phyloP scores from a whole-genome alignment of 495 filamentous ascomycete species.

The Elasticomyces elasticus region DNA sequence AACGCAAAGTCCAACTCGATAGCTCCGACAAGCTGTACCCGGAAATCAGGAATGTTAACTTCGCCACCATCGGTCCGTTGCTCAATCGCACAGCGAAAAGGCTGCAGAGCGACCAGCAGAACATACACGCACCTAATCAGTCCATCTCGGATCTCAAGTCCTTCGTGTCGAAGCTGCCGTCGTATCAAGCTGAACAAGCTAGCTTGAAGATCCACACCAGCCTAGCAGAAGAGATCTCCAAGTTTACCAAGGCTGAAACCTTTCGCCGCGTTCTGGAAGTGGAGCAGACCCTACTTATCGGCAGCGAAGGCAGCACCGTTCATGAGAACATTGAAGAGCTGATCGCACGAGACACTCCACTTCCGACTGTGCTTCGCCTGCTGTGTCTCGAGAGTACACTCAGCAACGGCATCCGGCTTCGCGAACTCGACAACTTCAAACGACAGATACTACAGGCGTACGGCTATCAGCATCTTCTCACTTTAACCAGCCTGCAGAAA shows the following conservation, averaged over 20 bases:
- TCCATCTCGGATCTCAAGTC: conserved; percentile 81
- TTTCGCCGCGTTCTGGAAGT: conserved; percentile 85
- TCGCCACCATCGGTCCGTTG: conserved; percentile 80
- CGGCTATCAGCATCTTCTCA: conserved; percentile 86
- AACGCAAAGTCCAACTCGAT: conserved; percentile 84
- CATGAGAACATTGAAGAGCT: conserved; percentile 88
- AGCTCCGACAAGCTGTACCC: conserved; percentile 82
- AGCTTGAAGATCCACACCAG: conserved; percentile 83
- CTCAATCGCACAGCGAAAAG: conserved; percentile 86
- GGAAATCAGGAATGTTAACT: conserved; percentile 84
- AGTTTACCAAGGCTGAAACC: conserved; percentile 73
- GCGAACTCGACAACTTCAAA: conserved; percentile 83
- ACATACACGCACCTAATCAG: conserved; percentile 68
- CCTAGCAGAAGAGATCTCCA: conserved; percentile 89
- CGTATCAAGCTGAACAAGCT: conserved; percentile 88
- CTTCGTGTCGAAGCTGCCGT: conserved; percentile 82
- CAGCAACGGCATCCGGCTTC: conserved; percentile 73
- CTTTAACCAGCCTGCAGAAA: conserved; percentile 81
- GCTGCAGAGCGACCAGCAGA: conserved; percentile 79
- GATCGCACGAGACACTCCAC: conserved; percentile 70
- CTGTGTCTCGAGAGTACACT: conserved; percentile 87
- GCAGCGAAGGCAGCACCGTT: conserved; percentile 75
- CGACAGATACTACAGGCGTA: conserved; percentile 83
- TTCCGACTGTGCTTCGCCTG: conserved; percentile 70
- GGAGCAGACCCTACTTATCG: conserved; percentile 91